Evolutionary conservation across 179 eudicot genomes (phyloP).

Genomic region (Patellifolia procumbens): DNA sequence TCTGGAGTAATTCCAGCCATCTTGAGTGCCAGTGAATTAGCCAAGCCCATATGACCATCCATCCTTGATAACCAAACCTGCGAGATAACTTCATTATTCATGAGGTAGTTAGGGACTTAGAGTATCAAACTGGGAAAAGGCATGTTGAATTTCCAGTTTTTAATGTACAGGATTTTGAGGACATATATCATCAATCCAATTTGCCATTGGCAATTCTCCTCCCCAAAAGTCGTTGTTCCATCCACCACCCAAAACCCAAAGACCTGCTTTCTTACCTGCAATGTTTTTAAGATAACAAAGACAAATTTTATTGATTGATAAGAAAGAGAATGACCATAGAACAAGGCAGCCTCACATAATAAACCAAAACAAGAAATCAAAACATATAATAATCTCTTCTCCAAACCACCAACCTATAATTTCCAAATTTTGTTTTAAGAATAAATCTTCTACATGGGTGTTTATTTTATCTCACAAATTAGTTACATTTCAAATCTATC

Average conservation of each 20-base stretch:
- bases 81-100: too few species aligned
- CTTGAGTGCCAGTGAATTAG: slow-evolving; percentile 78
- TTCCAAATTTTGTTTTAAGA: not conserved
- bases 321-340: not conserved
- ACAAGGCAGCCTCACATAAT: not conserved
- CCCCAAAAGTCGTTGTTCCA: slow-evolving; percentile 98
- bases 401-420: not conserved
- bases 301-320: not conserved
- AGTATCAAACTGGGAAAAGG: slow-evolving; percentile 8
- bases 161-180: slow-evolving; percentile 77
- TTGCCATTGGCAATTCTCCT: slow-evolving; percentile 73
- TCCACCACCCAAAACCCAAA: slow-evolving; percentile 95
- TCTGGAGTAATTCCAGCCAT: slow-evolving; percentile 64
- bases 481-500: not conserved
- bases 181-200: slow-evolving; percentile 91
- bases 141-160: slow-evolving; percentile 2
- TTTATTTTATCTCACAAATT: not conserved
- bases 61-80: slow-evolving; percentile 85
- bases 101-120: too few species aligned
- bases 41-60: slow-evolving; percentile 98
- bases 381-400: not conserved
- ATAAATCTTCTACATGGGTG: not conserved
- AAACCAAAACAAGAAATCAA: not conserved
- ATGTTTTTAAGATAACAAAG: slow-evolving; percentile 9
- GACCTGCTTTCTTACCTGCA: slow-evolving; percentile 65